Evolutionary conservation across 441 rosid genomes (phyloP), one percentile per base, ranked within the genome.

Genomic region (Euphorbia schlechtendalii): DNA sequence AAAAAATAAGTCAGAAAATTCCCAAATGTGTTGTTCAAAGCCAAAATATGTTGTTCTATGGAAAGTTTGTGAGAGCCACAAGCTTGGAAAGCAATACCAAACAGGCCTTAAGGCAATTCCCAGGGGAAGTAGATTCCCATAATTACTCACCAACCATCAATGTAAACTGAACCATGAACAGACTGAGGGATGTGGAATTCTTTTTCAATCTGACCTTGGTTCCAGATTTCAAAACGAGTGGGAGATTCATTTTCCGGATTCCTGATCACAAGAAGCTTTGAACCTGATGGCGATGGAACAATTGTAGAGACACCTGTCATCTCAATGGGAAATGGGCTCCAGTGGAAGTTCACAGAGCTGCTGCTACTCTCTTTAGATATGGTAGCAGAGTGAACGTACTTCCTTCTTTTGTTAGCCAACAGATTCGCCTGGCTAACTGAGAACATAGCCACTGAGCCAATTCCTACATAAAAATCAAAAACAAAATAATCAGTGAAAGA

Each of bases 271-370:
- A 94, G 87, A 67, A 94, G 86, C 84, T 84, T 90, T 52, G 84
- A 73, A 51, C 97, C 97, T n/a, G 95, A 88, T 11, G 96, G 96
- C 18, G 99, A 94, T 8, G 99, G 99, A 70, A 81, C 74, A 48
- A 83, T 69, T 57, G 82, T 67, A 4, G 99, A 79, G 43, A 83
- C 90, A 36, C 84, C 89, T 7, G 78, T 66, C 96, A 86, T 82
- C 84, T 94, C 97, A 11, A 87, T 59, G 43, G 99, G 96, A 79
- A 94, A 94, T 12, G 93, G 84, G 12, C 87, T 74, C 97, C 99
- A 94, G 45, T 81, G 82, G 74, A 94, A 82, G 63, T 71, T 75
- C 10, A 81, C 74, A 41, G 83, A 72, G 68, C 77, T 69, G 48
- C 63, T 56, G 72, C 71, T 76, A n/a, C n/a, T 3, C 51, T 72